Evolutionary conservation across 2,329 filamentous ascomycete genomes (phyloP).

Genomic region (Pseudogymnoascus sp.): DNA sequence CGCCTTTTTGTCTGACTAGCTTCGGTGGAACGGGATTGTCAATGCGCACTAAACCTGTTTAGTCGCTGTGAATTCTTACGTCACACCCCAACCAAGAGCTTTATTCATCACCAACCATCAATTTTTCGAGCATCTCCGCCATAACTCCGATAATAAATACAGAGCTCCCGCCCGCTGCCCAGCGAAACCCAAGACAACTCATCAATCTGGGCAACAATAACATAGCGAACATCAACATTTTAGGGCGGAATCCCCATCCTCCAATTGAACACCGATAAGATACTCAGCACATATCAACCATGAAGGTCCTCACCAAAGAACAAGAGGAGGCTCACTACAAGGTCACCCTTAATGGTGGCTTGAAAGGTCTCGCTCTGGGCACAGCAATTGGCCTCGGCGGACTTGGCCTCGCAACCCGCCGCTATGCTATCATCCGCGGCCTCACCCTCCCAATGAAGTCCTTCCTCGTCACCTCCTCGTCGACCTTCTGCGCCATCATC

Average conservation of each 20-base stretch:
- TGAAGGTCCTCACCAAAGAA: constrained; percentile 96
- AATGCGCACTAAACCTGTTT: neutral
- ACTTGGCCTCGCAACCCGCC: constrained; percentile 35
- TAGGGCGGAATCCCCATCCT: neutral
- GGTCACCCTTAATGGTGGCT: constrained; percentile 67
- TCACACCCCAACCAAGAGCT: neutral
- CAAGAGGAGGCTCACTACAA: constrained; percentile 82
- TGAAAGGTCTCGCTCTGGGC: constrained; percentile 60
- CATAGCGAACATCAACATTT: neutral
- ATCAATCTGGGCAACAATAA: neutral
- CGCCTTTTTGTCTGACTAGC: neutral
- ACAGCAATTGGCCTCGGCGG: constrained; percentile 59
- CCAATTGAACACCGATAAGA: constrained; percentile 3
- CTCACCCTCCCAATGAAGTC: constrained; percentile 85
- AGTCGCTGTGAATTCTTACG: neutral
- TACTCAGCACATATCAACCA: constrained; percentile 32
- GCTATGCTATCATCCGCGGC: constrained; percentile 69
- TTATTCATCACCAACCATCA: neutral
- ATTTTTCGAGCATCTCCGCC: neutral
- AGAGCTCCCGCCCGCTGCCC: neutral
- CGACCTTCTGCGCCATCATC: constrained; percentile 83
- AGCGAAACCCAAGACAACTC: constrained; percentile 1
- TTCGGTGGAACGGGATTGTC: neutral
- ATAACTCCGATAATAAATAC: neutral
- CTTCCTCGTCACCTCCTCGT: constrained; percentile 76